Evolutionary conservation across 139 green algal genomes (phyloP).

Genomic region (Micractinium conductrix): DNA sequence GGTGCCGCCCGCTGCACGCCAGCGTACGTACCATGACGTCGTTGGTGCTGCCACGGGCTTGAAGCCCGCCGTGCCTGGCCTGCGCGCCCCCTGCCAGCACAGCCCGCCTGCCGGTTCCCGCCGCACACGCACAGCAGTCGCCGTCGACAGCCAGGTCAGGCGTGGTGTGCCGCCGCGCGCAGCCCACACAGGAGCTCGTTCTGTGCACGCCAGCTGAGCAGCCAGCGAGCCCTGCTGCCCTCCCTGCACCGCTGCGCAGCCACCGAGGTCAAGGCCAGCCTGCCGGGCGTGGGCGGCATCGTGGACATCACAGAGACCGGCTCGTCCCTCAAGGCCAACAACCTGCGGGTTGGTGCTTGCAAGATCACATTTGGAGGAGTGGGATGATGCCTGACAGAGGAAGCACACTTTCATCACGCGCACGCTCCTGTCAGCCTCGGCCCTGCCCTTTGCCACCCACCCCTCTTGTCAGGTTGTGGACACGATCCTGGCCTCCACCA

Average conservation of each 20-base stretch:
- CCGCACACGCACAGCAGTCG: too few relatives aligned
- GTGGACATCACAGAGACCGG: constrained; percentile 14
- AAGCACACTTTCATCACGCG: too few relatives aligned
- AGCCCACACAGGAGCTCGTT: not conserved
- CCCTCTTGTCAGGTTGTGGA: not conserved
- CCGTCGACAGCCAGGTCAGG: not conserved
- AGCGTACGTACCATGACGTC: too few relatives aligned
- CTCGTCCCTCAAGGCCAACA: constrained; percentile 13
- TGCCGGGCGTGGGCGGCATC: constrained; percentile 8
- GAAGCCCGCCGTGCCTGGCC: too few relatives aligned
- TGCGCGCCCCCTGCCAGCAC: too few relatives aligned
- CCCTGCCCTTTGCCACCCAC: not conserved
- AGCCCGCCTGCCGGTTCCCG: too few relatives aligned
- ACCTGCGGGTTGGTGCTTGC: not conserved
- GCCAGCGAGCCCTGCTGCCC: not conserved
- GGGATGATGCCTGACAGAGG: too few relatives aligned
- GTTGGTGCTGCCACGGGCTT: too few relatives aligned
- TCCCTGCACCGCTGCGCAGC: not conserved
- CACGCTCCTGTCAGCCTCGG: too few relatives aligned
- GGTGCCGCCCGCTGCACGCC: too few relatives aligned
- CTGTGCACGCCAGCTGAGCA: not conserved
- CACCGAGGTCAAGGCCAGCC: constrained; percentile 18
- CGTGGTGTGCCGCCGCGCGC: too few relatives aligned
- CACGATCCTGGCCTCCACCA: constrained; percentile 18
- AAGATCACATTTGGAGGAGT: not conserved